These are phyloP conservation scores for Xylariales sp. DNA, from an alignment of 2,329 filamentous ascomycete genomes.

Conservation along the genomic window DNA sequence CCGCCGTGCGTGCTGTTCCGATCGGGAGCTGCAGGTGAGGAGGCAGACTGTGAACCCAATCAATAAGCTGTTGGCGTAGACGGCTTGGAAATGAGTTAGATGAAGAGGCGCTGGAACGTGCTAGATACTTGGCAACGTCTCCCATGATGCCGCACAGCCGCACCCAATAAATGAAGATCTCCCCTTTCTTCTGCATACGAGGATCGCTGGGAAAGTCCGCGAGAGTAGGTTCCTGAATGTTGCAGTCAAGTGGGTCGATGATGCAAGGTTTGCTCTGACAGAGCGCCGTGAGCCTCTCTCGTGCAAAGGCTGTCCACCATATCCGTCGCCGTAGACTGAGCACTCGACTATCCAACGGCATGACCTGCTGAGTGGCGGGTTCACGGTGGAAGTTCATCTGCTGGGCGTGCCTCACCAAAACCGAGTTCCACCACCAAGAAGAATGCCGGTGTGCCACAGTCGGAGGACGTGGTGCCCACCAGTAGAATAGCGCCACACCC, in stretches of 20 bases:
- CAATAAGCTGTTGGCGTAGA: slow-evolving; percentile 26
- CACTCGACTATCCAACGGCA: slow-evolving; percentile 12
- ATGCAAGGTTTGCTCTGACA: slow-evolving; percentile 39
- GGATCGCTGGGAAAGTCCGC: slow-evolving; percentile 31
- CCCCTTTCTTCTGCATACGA: slow-evolving; percentile 25
- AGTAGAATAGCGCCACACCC: slow-evolving; percentile 36
- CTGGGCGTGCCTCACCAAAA: slow-evolving; percentile 37
- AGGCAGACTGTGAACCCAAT: slow-evolving; percentile 30
- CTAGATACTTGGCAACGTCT: slow-evolving; percentile 31
- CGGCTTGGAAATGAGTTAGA: slow-evolving; percentile 15
- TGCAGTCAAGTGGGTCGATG: slow-evolving; percentile 37
- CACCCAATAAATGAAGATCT: slow-evolving; percentile 38
- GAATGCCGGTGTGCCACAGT: slow-evolving; percentile 32
- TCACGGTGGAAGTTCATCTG: slow-evolving; percentile 39
- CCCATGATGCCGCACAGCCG: slow-evolving; percentile 34
- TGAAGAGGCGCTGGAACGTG: slow-evolving; percentile 14
- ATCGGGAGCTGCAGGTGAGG: slow-evolving; percentile 27
- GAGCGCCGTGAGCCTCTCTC: slow-evolving; percentile 33
- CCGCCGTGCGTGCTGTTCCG: slow-evolving; percentile 17
- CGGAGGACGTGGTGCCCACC: slow-evolving; percentile 36
- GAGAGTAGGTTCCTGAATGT: slow-evolving; percentile 29
- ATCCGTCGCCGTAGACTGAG: slow-evolving; percentile 30
- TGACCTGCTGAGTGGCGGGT: slow-evolving; percentile 17
- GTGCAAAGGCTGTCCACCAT: slow-evolving; percentile 37
- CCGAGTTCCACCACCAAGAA: slow-evolving; percentile 41